These are phyloP conservation scores for Petunia secreta DNA, from an alignment of 257 asterid species.

Conservation along the genomic window DNA sequence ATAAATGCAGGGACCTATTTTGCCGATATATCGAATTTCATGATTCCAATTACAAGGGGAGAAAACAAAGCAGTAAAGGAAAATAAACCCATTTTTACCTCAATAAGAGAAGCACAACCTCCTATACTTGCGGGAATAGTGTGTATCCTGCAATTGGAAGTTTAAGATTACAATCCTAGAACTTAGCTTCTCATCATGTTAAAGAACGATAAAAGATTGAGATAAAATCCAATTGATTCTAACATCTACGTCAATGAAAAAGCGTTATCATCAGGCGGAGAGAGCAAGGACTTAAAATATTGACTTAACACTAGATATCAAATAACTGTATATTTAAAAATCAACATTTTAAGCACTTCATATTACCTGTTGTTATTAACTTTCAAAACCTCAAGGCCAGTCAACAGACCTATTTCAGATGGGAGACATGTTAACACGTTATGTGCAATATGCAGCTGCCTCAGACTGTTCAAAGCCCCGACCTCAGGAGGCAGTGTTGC, in stretches of 20 bases:
- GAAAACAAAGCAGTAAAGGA: neutral
- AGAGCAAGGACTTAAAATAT: neutral
- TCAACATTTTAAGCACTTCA: neutral
- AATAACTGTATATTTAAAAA: too few species aligned
- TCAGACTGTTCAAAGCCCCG: slow-evolving; percentile 72
- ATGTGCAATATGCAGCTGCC: slow-evolving; percentile 62
- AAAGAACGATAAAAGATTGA: slow-evolving; percentile 10
- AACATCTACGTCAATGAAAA: slow-evolving; percentile 16
- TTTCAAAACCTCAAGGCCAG: slow-evolving; percentile 69
- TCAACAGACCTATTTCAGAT: slow-evolving; percentile 68
- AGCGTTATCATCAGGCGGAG: neutral
- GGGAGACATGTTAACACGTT: slow-evolving; percentile 72
- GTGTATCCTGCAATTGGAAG: slow-evolving; percentile 58
- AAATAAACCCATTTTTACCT: slow-evolving; percentile 46
- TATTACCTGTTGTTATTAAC: slow-evolving; percentile 80
- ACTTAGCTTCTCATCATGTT: neutral
- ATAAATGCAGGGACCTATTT: slow-evolving; percentile 12
- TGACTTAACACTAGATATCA: neutral
- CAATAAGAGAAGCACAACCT: slow-evolving; percentile 71
- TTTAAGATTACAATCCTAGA: slow-evolving; percentile 17
- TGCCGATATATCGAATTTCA: slow-evolving; percentile 1
- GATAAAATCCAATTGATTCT: slow-evolving; percentile 12
- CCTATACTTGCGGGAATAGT: slow-evolving; percentile 68
- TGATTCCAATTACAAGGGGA: slow-evolving; percentile 7
- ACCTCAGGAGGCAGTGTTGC: slow-evolving; percentile 61